These are phyloP conservation scores for Calonectria leucothoes DNA, from an alignment of 2,329 filamentous ascomycete species.

Conservation along the genomic window DNA sequence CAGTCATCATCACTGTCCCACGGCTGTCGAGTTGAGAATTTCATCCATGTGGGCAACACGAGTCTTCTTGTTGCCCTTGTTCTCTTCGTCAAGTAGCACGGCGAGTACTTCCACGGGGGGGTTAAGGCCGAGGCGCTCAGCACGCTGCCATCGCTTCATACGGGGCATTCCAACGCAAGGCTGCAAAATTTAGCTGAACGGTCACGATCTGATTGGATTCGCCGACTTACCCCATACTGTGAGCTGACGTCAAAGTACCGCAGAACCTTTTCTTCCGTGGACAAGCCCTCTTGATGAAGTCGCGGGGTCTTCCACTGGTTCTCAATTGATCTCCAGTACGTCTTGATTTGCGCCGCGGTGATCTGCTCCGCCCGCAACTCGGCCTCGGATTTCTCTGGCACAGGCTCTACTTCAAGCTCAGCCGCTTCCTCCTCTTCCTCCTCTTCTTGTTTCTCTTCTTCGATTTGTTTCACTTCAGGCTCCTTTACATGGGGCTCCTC, in stretches of 20 bases:
- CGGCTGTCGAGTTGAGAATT: slow-evolving; percentile 63
- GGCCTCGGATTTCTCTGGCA: slow-evolving; percentile 58
- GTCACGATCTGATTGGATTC: not conserved
- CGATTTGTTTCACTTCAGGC: slow-evolving; percentile 29
- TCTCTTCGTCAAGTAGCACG: slow-evolving; percentile 80
- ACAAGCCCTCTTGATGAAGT: slow-evolving; percentile 82
- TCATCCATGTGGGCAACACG: slow-evolving; percentile 83
- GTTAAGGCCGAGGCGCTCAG: slow-evolving; percentile 82
- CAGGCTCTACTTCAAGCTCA: slow-evolving; percentile 37
- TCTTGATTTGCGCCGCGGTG: slow-evolving; percentile 74
- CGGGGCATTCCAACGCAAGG: slow-evolving; percentile 89
- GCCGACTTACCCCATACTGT: slow-evolving; percentile 84
- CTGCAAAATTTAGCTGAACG: slow-evolving; percentile 56
- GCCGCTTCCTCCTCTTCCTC: slow-evolving; percentile 40
- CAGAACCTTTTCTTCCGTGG: slow-evolving; percentile 84
- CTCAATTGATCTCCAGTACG: slow-evolving; percentile 84
- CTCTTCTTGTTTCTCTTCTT: slow-evolving; percentile 40
- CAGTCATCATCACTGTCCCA: slow-evolving; percentile 47
- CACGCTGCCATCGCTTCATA: slow-evolving; percentile 87
- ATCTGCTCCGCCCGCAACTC: slow-evolving; percentile 73
- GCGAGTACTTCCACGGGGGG: slow-evolving; percentile 93
- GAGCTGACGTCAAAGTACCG: slow-evolving; percentile 92
- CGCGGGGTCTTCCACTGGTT: slow-evolving; percentile 72
- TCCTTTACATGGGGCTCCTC: slow-evolving; percentile 31
- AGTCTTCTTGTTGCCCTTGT: slow-evolving; percentile 61